Conservation (phyloP, 163 green algal genomes). For the Botryococcus braunii region DNA sequence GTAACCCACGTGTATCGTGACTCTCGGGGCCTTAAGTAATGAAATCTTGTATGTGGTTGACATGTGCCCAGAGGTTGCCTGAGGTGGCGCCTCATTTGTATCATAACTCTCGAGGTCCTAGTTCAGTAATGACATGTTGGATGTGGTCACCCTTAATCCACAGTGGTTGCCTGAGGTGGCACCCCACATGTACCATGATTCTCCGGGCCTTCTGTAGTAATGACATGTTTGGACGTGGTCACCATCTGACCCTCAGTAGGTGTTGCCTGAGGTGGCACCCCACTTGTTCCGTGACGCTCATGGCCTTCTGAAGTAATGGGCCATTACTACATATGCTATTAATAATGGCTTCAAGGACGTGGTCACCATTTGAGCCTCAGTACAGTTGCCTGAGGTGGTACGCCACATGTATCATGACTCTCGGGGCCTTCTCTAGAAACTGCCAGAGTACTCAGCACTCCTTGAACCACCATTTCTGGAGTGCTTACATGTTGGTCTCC, state of each 20-base stretch:
- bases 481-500: too few species aligned
- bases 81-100: too few species aligned
- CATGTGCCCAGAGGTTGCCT: too few species aligned
- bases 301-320: too few species aligned
- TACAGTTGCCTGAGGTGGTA: slow-evolving; percentile 79
- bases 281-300: slow-evolving; percentile 49
- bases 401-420: slow-evolving; percentile 58
- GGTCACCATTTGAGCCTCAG: slow-evolving; percentile 54
- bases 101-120: too few species aligned
- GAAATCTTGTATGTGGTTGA: too few species aligned
- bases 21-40: too few species aligned
- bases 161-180: slow-evolving; percentile 81
- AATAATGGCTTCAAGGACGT: slow-evolving; percentile 82
- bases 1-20: slow-evolving; percentile 66
- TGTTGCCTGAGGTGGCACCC: slow-evolving; percentile 78
- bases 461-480: too few species aligned
- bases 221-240: slow-evolving; percentile 78
- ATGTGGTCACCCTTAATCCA: slow-evolving; percentile 65
- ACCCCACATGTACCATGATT: slow-evolving; percentile 58
- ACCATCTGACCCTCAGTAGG: slow-evolving; percentile 66
- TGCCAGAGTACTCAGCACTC: too few species aligned
- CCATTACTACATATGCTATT: too few species aligned
- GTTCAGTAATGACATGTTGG: slow-evolving; percentile 81
- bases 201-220: too few species aligned
- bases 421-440: too few species aligned